These are phyloP conservation scores for Hexamita inflata DNA, from an alignment of 208 protist species.

Conservation along the genomic window DNA sequence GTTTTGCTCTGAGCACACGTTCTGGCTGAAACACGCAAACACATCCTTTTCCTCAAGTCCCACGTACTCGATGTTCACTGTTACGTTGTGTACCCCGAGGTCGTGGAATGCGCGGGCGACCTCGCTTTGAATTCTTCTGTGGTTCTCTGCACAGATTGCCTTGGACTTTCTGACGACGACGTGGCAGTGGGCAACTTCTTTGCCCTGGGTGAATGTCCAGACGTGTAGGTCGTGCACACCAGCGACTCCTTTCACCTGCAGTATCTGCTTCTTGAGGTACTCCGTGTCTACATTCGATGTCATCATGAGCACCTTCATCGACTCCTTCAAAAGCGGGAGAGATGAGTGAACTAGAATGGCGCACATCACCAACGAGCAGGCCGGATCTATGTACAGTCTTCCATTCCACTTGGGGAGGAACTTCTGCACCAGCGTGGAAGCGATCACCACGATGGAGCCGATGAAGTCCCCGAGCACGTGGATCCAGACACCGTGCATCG, in stretches of 20 bases:
- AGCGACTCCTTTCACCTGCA: background rate
- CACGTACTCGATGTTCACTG: no score
- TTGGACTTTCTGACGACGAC: background rate
- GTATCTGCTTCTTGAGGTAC: background rate
- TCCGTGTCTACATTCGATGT: background rate
- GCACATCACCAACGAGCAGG: background rate
- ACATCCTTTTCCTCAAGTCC: no score
- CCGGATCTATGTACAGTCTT: background rate
- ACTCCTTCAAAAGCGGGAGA: background rate
- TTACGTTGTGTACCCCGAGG: no score
- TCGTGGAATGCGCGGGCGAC: no score
- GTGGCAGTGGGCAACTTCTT: conserved; percentile 1
- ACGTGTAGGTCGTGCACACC: conserved; percentile 19
- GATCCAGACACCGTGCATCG: conserved; percentile 14
- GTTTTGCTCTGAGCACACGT: no score
- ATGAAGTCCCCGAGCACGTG: conserved; percentile 22
- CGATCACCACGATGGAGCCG: conserved; percentile 1
- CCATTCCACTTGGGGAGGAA: background rate
- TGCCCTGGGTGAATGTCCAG: conserved; percentile 16
- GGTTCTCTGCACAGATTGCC: no score
- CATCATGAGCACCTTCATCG: background rate
- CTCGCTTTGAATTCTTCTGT: no score
- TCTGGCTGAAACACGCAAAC: no score
- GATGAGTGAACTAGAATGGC: background rate
- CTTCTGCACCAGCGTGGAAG: conserved; percentile 5